phyloP scores from a whole-genome alignment of 768 basidiomycete genomes.

The Collybiopsis confluens region DNA sequence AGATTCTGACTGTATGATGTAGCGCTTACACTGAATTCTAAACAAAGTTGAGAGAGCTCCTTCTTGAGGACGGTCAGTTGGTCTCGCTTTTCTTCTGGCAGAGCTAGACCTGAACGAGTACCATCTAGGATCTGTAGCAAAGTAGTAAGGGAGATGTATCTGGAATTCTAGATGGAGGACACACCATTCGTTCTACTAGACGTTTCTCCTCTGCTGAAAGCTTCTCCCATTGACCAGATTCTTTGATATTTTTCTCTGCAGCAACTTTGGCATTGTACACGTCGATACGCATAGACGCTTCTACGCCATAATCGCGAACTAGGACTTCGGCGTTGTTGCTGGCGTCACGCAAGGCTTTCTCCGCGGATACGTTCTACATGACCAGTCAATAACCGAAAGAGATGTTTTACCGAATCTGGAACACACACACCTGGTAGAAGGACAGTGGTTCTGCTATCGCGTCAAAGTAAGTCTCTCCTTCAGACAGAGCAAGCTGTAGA shows the following conservation, averaged over 20 bases:
- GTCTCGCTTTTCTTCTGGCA: slow-evolving; percentile 59
- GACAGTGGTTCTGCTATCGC: slow-evolving; percentile 51
- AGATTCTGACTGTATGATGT: not conserved
- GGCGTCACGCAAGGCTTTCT: slow-evolving; percentile 76
- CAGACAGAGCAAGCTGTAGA: slow-evolving; percentile 52
- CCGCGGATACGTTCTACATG: slow-evolving; percentile 58
- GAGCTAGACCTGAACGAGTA: slow-evolving; percentile 70
- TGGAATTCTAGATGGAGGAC: slow-evolving; percentile 3
- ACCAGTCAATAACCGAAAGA: not conserved
- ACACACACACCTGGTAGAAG: slow-evolving; percentile 62
- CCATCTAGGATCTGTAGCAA: slow-evolving; percentile 65
- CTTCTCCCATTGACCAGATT: slow-evolving; percentile 55
- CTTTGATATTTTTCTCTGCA: slow-evolving; percentile 66
- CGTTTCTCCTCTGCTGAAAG: slow-evolving; percentile 66
- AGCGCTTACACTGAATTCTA: slow-evolving; percentile 70
- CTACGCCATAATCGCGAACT: slow-evolving; percentile 67
- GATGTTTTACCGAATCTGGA: not conserved
- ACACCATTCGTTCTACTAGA: slow-evolving; percentile 74
- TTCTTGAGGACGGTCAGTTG: slow-evolving; percentile 64
- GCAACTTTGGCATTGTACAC: slow-evolving; percentile 69
- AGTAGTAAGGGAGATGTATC: too few species aligned
- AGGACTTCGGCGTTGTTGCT: slow-evolving; percentile 71
- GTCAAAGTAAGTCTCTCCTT: slow-evolving; percentile 54
- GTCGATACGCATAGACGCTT: slow-evolving; percentile 78
- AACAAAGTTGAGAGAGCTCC: slow-evolving; percentile 66